Conservation (phyloP, 257 asterid genomes). For the Ajuga chamaepitys region DNA sequence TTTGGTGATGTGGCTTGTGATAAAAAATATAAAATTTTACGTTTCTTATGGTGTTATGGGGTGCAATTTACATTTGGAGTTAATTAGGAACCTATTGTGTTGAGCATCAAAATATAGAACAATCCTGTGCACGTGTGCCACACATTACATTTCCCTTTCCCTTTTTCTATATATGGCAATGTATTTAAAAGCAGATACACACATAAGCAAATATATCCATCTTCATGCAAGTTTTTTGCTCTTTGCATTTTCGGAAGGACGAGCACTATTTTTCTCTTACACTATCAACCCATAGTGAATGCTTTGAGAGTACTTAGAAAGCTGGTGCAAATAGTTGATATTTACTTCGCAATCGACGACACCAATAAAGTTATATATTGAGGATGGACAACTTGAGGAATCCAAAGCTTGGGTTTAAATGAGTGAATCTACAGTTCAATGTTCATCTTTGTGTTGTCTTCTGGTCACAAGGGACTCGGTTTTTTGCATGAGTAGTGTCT, state of each 20-base stretch:
- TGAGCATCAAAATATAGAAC: neutral
- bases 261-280: neutral
- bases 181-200: neutral
- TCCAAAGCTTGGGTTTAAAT: too few species aligned
- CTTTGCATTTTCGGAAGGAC: neutral
- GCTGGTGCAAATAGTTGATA: neutral
- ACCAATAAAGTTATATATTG: too few species aligned
- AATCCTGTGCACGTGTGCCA: neutral
- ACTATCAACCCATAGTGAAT: neutral
- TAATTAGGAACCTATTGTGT: neutral
- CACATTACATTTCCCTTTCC: neutral
- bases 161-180: neutral
- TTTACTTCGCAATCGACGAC: neutral
- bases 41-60: neutral
- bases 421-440: too few species aligned
- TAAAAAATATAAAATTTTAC: neutral
- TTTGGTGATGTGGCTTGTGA: neutral
- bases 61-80: neutral
- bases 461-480: too few species aligned
- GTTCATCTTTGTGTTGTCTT: too few species aligned
- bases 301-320: neutral
- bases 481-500: too few species aligned
- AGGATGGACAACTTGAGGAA: too few species aligned
- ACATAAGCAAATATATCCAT: neutral
- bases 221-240: neutral